Evolutionary conservation across 371 early-diverging fungal species (phyloP), one percentile per base, ranked within the genome.

Genomic region (Dichotomocladium elegans): DNA sequence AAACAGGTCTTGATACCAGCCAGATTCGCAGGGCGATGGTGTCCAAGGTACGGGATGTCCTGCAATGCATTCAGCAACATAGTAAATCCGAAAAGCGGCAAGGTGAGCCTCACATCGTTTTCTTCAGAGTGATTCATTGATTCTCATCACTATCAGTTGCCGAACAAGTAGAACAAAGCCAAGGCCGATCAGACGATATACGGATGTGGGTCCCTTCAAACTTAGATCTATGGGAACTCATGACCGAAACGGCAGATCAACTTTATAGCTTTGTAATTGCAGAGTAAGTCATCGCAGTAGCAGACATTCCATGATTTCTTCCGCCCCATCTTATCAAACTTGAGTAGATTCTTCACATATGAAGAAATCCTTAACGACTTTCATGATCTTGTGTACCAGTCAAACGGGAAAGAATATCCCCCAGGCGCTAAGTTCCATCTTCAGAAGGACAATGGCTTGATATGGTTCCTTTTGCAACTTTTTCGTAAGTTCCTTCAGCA

Each of bases 161-260:
- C n/a, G n/a, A n/a, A n/a, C n/a, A n/a, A n/a, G n/a, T n/a, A n/a
- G n/a, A n/a, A n/a, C n/a, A n/a, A n/a, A n/a, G n/a, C n/a, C n/a
- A n/a, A n/a, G n/a, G n/a, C n/a, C n/a, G n/a, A n/a, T n/a, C n/a
- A n/a, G 76, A 72, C 29, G 64, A 80, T 34, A 68, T 74, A n/a
- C 77, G 76, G 4, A 85, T 86, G 77, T 50, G 80, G 34, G 81
- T 88, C 33, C 90, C 91, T 1, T 68, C 77, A 26, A 81, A 86
- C 45, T 51, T 88, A 26, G 77, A 82, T 60, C 74, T 86, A 50
- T 89, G 89, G 89, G 88, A 89, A 54, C 57, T 83, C 11, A 79
- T 89, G 76, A 85, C 79, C 40, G 88, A 90, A 62, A 75, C 87
- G 4, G 89, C 89, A 4, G 91, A 91, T 65, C 90, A 90, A 42